These are phyloP conservation scores for Rhizophagus clarus DNA, from an alignment of 192 early-diverging fungal genomes.

Conservation along the genomic window DNA sequence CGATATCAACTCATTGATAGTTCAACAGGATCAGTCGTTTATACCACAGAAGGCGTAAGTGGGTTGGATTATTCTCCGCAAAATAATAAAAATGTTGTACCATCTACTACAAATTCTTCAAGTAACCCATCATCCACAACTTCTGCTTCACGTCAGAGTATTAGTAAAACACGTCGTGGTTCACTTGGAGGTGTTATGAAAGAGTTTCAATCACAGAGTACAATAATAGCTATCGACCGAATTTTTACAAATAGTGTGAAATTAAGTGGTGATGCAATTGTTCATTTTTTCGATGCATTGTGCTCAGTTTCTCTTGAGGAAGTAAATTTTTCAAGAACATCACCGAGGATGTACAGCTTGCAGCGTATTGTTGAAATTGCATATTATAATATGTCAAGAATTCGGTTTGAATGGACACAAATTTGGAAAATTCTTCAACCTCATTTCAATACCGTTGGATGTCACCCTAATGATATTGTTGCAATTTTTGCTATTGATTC, in stretches of 20 bases:
- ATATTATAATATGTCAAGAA: conserved; percentile 96
- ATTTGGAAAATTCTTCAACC: conserved; percentile 84
- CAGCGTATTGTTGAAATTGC: conserved; percentile 95
- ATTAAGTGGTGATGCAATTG: conserved; percentile 80
- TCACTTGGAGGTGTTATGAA: conserved; percentile 51
- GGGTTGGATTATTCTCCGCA: conserved; percentile 46
- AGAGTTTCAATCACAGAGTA: conserved; percentile 72
- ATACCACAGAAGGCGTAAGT: conserved; percentile 39
- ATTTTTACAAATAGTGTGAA: conserved; percentile 81
- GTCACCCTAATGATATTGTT: conserved; percentile 73
- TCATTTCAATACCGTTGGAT: conserved; percentile 86
- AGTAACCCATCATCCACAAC: neutral
- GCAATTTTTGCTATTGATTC: conserved; percentile 90
- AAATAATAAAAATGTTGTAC: conserved; percentile 7
- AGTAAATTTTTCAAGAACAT: conserved; percentile 63
- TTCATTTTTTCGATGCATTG: conserved; percentile 85
- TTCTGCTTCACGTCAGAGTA: conserved; percentile 20
- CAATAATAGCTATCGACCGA: conserved; percentile 84
- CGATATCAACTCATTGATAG: conserved; percentile 75
- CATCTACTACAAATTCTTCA: conserved; percentile 6
- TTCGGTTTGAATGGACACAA: conserved; percentile 93
- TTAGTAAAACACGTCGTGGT: conserved; percentile 37
- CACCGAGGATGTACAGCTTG: conserved; percentile 85
- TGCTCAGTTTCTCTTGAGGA: conserved; percentile 89
- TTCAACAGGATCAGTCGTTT: conserved; percentile 43